These are phyloP conservation scores for Limonomyces culmigenus DNA, from an alignment of 1,284 basidiomycete genomes.

Conservation along the genomic window DNA sequence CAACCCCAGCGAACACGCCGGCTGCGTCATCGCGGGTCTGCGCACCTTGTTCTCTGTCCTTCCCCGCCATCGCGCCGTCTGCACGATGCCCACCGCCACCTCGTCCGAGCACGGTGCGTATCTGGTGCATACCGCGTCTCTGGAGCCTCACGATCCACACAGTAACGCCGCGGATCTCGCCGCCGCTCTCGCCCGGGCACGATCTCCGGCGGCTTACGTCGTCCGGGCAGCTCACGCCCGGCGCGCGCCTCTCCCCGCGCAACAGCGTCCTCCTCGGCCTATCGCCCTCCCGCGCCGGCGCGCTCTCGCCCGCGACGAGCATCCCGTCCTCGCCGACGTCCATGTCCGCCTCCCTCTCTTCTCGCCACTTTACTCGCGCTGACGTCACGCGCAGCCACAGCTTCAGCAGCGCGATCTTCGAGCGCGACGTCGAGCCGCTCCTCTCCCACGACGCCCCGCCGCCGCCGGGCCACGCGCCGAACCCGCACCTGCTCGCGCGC, in stretches of 20 bases:
- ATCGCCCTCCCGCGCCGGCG: background rate
- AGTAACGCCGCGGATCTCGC: too few species aligned
- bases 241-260: background rate
- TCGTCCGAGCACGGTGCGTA: too few species aligned
- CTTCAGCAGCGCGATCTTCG: conserved; percentile 66
- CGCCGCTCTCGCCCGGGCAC: background rate
- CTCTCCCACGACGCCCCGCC: conserved; percentile 22
- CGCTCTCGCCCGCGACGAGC: background rate
- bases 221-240: background rate
- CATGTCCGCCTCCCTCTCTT: conserved; percentile 9
- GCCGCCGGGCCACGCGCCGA: conserved; percentile 20
- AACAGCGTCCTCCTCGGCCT: too few species aligned
- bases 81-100: too few species aligned
- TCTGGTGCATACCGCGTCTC: too few species aligned
- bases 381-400: conserved; percentile 40
- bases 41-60: too few species aligned
- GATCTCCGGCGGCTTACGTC: background rate
- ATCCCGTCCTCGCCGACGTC: background rate
- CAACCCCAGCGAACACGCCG: too few species aligned
- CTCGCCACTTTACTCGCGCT: conserved; percentile 27
- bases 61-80: too few species aligned
- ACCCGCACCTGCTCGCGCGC: conserved; percentile 57
- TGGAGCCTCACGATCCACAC: too few species aligned
- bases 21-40: too few species aligned
- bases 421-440: conserved; percentile 64